Percentiles rank a stretch among this genome's conserved stretches.
Evolutionary conservation across 106 monocot genomes (phyloP).

Genomic region (Gastrodia elata): DNA sequence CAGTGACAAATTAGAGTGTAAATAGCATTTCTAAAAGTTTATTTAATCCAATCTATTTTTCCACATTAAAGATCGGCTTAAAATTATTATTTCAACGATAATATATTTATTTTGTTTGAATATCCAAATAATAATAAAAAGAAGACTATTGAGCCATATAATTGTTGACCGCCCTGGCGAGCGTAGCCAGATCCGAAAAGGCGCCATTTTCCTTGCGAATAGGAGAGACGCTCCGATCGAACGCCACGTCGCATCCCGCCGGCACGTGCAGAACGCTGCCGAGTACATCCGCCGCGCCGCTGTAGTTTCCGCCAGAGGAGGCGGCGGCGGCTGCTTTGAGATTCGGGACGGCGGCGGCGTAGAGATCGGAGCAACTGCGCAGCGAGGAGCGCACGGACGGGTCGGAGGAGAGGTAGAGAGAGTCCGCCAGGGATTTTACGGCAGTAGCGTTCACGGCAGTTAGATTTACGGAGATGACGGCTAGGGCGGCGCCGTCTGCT

Average conservation of each 20-base stretch:
- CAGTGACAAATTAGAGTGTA: too few relatives aligned
- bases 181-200: conserved; percentile 4
- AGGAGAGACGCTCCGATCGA: too few relatives aligned
- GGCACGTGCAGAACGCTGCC: conserved; percentile 1
- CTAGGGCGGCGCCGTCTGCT: conserved; percentile 10
- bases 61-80: too few relatives aligned
- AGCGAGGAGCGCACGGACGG: neutral
- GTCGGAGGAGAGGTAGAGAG: neutral
- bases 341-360: conserved; percentile 3
- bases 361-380: conserved; percentile 7
- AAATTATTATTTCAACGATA: too few relatives aligned
- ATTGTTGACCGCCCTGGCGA: conserved; percentile 7
- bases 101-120: too few relatives aligned
- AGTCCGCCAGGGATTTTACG: conserved; percentile 6
- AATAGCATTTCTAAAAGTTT: too few relatives aligned
- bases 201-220: conserved; percentile 1
- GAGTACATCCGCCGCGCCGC: neutral
- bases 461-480: conserved; percentile 17
- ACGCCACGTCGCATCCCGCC: conserved; percentile 6
- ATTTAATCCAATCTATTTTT: too few relatives aligned
- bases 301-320: neutral
- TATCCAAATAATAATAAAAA: too few relatives aligned
- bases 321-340: neutral
- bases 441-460: conserved; percentile 13
- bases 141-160: conserved; percentile 4